Evolutionary conservation across 768 basidiomycete species (phyloP), one percentile per base, ranked within the genome.

Genomic region (Lactarius vividus): DNA sequence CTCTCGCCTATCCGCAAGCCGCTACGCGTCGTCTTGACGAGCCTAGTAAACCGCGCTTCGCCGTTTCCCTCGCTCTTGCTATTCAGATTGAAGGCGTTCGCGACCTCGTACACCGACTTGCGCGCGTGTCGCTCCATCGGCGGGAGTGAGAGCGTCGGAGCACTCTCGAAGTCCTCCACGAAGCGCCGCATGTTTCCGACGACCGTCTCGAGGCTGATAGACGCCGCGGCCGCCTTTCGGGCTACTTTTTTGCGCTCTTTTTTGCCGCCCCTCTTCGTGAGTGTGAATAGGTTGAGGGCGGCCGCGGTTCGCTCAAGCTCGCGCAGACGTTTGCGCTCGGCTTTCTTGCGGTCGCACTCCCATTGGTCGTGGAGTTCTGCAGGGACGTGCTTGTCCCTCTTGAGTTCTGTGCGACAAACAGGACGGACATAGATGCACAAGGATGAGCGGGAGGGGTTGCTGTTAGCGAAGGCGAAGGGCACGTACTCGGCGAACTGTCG

Each of bases 291-390:
- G 71, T 94, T 90, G 13, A 86, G 79, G 15, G 85, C 85, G 0
- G 77, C 77, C n/a, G 83, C 78, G 2, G 88, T 77, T 13, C 84
- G 84, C 18, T 82, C 85, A 3, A 82, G 75, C 1, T 79, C 82
- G 0, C 93, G 87, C 18, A 82, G 79, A 2, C 79, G 82, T 73
- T 93, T 96, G 72, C 79, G 74, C 63, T 87, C 86, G 0, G 92
- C 92, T 74, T 87, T 89, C 60, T 80, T 77, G 2, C 94, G 91
- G 73, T 98, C 96, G 56, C 83, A 82, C 54, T 85, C 84, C 94
- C 94, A 97, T 65, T 86, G 87, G 0, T 77, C 83, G 60, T 79
- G 81, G 9, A 97, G 80, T 7, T 86, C 82, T 1, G 77, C 71
- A 0, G 91, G 84, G 13, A 90, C 70, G 55, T 29, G 6, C 66